These are phyloP conservation scores for Zoysia matrella DNA, from an alignment of 202 grass and related monocot genomes.

Conservation along the genomic window DNA sequence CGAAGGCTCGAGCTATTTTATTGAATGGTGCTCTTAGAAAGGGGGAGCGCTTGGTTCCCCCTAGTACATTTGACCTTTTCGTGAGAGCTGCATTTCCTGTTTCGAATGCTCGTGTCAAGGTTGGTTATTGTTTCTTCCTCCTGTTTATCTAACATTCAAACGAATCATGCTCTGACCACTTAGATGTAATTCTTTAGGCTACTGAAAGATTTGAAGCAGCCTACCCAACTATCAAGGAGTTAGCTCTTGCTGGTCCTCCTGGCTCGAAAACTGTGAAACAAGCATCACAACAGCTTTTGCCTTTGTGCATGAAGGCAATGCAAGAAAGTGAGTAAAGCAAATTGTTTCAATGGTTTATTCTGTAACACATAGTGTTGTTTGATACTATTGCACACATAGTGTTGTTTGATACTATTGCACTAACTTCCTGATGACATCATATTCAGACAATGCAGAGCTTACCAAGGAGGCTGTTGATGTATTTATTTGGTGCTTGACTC, in stretches of 20 bases:
- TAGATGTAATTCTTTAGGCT: slow-evolving; percentile 61
- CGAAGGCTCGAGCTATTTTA: slow-evolving; percentile 82
- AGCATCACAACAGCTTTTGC: slow-evolving; percentile 81
- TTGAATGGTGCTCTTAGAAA: slow-evolving; percentile 90
- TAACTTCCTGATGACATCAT: slow-evolving; percentile 26
- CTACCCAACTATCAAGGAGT: slow-evolving; percentile 81
- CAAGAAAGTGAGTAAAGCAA: slow-evolving; percentile 81
- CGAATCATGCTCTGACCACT: slow-evolving; percentile 29
- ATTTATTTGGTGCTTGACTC: slow-evolving; percentile 90
- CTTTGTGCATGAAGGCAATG: slow-evolving; percentile 68
- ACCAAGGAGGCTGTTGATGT: slow-evolving; percentile 70
- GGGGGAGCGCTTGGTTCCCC: slow-evolving; percentile 91
- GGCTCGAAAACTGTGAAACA: slow-evolving; percentile 91
- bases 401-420: slow-evolving; percentile 10
- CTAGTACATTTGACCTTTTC: slow-evolving; percentile 78
- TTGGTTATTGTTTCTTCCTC: slow-evolving; percentile 34
- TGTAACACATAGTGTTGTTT: slow-evolving; percentile 5
- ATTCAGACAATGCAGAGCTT: slow-evolving; percentile 82
- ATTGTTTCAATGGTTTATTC: slow-evolving; percentile 20
- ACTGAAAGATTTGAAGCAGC: slow-evolving; percentile 90
- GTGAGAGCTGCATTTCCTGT: slow-evolving; percentile 75
- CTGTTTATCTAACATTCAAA: slow-evolving; percentile 7
- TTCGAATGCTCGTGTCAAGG: slow-evolving; percentile 73
- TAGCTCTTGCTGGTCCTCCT: slow-evolving; percentile 80
- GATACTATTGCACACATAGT: too few species aligned